Percentiles rank a stretch among this genome's conserved stretches.
These are phyloP conservation scores for Acorus gramineus DNA, from an alignment of 106 monocot species.

Conservation along the genomic window DNA sequence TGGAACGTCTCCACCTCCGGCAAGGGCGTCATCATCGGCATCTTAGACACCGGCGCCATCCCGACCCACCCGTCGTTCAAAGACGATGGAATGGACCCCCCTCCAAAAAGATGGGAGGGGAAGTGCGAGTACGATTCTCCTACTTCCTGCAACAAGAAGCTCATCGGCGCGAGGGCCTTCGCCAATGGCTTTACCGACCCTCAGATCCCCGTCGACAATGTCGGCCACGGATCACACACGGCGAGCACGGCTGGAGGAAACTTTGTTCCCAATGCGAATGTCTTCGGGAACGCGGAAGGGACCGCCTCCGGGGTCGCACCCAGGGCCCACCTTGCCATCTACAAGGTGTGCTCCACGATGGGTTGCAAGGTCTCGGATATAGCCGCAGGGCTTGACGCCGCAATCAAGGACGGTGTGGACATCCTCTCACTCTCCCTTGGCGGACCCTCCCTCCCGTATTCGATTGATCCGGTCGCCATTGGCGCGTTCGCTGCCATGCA, in stretches of 20 bases:
- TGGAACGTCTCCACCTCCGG: neutral
- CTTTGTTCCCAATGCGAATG: slow-evolving; percentile 4
- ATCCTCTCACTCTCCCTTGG: slow-evolving; percentile 17
- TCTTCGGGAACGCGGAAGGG: slow-evolving; percentile 9
- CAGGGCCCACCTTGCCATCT: slow-evolving; percentile 15
- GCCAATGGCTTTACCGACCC: neutral
- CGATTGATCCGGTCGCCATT: neutral
- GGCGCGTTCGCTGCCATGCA: slow-evolving; percentile 11
- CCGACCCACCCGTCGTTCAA: slow-evolving; percentile 3
- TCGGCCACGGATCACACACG: slow-evolving; percentile 19
- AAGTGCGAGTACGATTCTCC: neutral
- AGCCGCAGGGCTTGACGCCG: slow-evolving; percentile 9
- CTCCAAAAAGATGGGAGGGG: slow-evolving; percentile 2
- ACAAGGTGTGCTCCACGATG: slow-evolving; percentile 10
- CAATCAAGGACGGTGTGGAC: slow-evolving; percentile 16
- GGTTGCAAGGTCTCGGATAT: neutral
- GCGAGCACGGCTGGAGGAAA: slow-evolving; percentile 19
- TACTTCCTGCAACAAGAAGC: slow-evolving; percentile 6
- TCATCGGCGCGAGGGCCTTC: neutral
- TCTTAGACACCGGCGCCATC: slow-evolving; percentile 2
- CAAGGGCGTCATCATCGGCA: slow-evolving; percentile 2
- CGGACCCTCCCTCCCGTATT: neutral
- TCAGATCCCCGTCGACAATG: neutral
- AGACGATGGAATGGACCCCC: neutral
- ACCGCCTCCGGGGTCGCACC: slow-evolving; percentile 17